Conservation (phyloP, 1,284 basidiomycete genomes). For the Ganoderma sinense region DNA sequence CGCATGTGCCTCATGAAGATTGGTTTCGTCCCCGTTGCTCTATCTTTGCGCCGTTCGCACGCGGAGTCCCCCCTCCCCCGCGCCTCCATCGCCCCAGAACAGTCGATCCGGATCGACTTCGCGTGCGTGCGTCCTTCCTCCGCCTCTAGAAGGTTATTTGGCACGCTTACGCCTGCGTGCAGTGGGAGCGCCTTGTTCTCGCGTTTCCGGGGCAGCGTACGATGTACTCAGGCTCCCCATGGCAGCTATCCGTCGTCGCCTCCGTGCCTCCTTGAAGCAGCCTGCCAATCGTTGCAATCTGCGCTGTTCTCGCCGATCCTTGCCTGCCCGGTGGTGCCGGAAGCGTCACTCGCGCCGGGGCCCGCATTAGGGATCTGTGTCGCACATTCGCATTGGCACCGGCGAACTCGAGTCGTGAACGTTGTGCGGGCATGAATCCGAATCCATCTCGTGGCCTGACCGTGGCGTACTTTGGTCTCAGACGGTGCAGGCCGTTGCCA, state of each 20-base stretch:
- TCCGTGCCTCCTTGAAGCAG: too few relatives aligned
- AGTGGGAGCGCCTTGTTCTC: not conserved
- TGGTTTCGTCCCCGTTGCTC: not conserved
- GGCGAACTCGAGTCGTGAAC: constrained; percentile 6
- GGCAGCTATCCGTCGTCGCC: not conserved
- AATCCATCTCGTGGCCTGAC: not conserved
- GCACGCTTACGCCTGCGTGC: not conserved
- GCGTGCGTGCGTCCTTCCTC: not conserved
- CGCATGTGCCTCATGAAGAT: not conserved
- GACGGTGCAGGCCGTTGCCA: constrained; percentile 48
- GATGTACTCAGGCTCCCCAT: not conserved
- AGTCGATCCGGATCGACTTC: not conserved
- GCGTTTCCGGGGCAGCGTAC: not conserved
- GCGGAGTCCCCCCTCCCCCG: not conserved
- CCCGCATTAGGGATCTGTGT: constrained; percentile 1
- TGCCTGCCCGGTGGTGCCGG: too few relatives aligned
- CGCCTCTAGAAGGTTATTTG: not conserved
- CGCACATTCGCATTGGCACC: constrained; percentile 40
- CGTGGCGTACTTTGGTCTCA: constrained; percentile 15
- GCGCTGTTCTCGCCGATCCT: too few relatives aligned
- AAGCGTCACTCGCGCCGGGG: too few relatives aligned
- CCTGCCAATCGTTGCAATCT: too few relatives aligned
- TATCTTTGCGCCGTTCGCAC: not conserved
- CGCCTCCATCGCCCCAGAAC: not conserved
- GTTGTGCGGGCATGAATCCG: too few relatives aligned